Evolutionary conservation across 176 grass and related monocot genomes (phyloP), one percentile per base, ranked within the genome.

Genomic region (Triticum monococcum): DNA sequence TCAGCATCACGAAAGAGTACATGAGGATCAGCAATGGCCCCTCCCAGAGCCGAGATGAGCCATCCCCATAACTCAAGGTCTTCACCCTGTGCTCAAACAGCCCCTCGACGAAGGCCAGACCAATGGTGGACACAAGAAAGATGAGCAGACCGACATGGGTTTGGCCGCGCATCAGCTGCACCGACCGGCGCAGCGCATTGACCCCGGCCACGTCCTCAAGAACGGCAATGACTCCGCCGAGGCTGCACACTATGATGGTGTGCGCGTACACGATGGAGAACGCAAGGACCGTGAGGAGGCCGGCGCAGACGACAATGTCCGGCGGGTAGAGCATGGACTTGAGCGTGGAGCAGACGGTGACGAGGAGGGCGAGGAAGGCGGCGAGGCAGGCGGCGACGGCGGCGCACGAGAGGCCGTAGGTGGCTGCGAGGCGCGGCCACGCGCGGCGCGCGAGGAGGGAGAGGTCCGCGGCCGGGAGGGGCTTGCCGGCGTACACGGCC

Each of bases 61-160:
- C 97, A 59, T 98, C 92, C 5, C 97, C 97, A 45, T 96, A 96
- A 82, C 97, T 96, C 75, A 98, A 43, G 40, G 97, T 98, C 84
- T 98, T 98, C 81, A 98, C 97, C 71, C 97, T 91, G 79, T 98
- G 97, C 88, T 98, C 97, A 56, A 98, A 98, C 35, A 98, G 83
- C 10, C 94, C 97, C 69, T 96, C 91, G 16, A 96, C 94, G 20
- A 98, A 96, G 20, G 92, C 82, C 40, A 98, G 76, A 4, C 94
- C 97, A 31, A 98, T 92, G 14, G 90, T 89, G 31, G 97, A 94
- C 2, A 86, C 89, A 26, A 98, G 93, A 81, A 98, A 98, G 70
- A 98, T 94, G 75, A 96, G 79, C 86, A 98, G 79, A 9, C 97
- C 97, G 3, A 89, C 94, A 81, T 98, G 97, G 12, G 90, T 98